Conservation (phyloP, 345 rosid species). For the Eucalyptus urophylla region DNA sequence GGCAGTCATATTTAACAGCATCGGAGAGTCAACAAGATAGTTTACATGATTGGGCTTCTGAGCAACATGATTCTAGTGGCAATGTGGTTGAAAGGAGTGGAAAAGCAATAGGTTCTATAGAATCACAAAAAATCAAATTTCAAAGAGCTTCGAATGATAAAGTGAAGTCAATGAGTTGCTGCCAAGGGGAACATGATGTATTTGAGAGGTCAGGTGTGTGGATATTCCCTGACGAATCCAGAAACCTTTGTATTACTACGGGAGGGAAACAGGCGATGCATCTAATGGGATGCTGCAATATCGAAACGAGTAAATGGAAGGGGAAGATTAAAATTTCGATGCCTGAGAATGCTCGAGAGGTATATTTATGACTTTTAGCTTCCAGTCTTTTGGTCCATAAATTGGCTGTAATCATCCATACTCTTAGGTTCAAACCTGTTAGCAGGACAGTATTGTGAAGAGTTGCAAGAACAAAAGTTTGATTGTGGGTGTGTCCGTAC, state of each 20-base stretch:
- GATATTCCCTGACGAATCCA: conserved; percentile 59
- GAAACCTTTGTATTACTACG: conserved; percentile 27
- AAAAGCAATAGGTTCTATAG: conserved; percentile 4
- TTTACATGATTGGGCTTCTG: conserved; percentile 1
- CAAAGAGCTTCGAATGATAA: not conserved
- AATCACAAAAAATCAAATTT: conserved; percentile 2
- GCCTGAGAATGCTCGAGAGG: conserved; percentile 28
- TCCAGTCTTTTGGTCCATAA: not conserved
- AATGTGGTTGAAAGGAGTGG: not conserved
- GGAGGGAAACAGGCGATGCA: conserved; percentile 21
- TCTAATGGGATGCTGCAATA: conserved; percentile 7
- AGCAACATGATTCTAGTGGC: conserved; percentile 9
- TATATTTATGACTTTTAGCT: not conserved
- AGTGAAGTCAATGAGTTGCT: not conserved
- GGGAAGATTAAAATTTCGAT: not conserved
- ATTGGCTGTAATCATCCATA: not conserved
- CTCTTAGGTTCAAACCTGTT: not conserved
- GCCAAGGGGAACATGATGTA: conserved; percentile 1
- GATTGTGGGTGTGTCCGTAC: not conserved
- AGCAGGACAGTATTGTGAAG: not conserved
- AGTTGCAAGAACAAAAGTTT: not conserved
- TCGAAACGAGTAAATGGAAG: not conserved
- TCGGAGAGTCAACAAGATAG: not conserved
- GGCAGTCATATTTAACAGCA: not conserved
- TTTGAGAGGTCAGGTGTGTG: conserved; percentile 32